A percentile compares a stretch with the other conserved stretches of the same genome.
Conservation (phyloP, 352 stramenopile species). For the Globisporangium camurandrum region DNA sequence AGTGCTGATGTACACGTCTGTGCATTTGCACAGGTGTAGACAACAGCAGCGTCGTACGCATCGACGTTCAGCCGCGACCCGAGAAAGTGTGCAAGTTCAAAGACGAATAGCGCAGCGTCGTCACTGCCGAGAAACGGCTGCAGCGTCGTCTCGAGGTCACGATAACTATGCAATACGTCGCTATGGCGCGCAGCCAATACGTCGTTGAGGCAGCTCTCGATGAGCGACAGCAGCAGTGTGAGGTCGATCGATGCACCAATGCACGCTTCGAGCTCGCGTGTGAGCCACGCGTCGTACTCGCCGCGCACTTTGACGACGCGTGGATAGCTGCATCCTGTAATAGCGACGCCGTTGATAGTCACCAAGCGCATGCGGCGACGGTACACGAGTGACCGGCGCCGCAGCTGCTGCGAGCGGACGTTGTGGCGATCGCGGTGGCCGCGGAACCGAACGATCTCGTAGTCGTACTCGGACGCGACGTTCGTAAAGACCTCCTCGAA, state of each 20-base stretch:
- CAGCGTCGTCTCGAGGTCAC: slow-evolving; percentile 38
- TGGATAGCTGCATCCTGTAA: slow-evolving; percentile 15
- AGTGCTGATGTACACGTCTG: slow-evolving; percentile 30
- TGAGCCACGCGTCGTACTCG: slow-evolving; percentile 52
- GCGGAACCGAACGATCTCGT: slow-evolving; percentile 43
- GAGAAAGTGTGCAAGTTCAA: slow-evolving; percentile 60
- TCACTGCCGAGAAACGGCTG: slow-evolving; percentile 62
- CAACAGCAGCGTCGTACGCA: slow-evolving; percentile 55
- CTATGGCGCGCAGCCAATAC: slow-evolving; percentile 12
- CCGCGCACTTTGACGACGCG: slow-evolving; percentile 38
- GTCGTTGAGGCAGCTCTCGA: slow-evolving; percentile 53
- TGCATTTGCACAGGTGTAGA: slow-evolving; percentile 50
- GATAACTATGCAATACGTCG: slow-evolving; percentile 26
- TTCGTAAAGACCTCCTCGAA: slow-evolving; percentile 56
- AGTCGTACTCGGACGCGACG: slow-evolving; percentile 59
- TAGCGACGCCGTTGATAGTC: slow-evolving; percentile 28
- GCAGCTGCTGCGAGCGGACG: slow-evolving; percentile 6
- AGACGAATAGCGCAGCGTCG: slow-evolving; percentile 46
- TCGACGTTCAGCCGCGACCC: slow-evolving; percentile 53
- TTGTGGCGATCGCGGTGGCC: slow-evolving; percentile 12
- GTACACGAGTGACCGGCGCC: slow-evolving; percentile 54
- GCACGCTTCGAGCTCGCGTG: slow-evolving; percentile 57
- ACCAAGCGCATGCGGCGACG: slow-evolving; percentile 36
- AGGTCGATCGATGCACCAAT: slow-evolving; percentile 60
- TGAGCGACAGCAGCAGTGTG: slow-evolving; percentile 54